phyloP scores from a whole-genome alignment of 73 alveolate genomes.

The Durusdinium trenchii region DNA sequence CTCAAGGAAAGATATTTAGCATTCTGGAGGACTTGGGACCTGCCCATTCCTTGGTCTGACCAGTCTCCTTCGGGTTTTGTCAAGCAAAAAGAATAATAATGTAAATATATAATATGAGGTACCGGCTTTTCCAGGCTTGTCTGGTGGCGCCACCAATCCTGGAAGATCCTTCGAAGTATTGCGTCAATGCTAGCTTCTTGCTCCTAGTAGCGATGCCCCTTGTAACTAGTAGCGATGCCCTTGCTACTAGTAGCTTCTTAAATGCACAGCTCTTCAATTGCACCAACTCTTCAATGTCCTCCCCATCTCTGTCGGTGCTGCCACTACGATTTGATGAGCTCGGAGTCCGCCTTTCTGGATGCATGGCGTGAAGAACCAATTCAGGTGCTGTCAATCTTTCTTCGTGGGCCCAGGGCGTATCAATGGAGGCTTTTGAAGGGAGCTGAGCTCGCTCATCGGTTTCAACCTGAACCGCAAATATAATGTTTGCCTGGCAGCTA shows the following conservation, averaged over 20 bases:
- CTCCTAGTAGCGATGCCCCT: too few species aligned
- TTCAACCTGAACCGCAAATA: not conserved
- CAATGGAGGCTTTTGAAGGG: slow-evolving; percentile 63
- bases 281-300: not conserved
- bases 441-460: slow-evolving; percentile 37
- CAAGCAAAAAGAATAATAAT: too few species aligned
- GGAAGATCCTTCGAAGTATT: slow-evolving; percentile 29
- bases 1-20: too few species aligned
- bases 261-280: not conserved
- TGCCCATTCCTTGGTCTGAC: too few species aligned
- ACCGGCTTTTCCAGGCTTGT: slow-evolving; percentile 40
- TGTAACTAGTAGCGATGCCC: too few species aligned
- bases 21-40: too few species aligned
- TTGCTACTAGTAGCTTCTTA: too few species aligned
- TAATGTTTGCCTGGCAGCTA: too few species aligned
- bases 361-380: too few species aligned
- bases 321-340: slow-evolving; percentile 81
- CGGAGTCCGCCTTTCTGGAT: slow-evolving; percentile 87
- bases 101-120: too few species aligned
- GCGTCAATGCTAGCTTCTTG: not conserved
- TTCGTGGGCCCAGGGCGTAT: slow-evolving; percentile 35
- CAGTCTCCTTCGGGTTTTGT: too few species aligned
- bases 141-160: slow-evolving; percentile 71
- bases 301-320: slow-evolving; percentile 62
- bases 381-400: not conserved